Evolutionary conservation across 2,329 filamentous ascomycete species (phyloP), one percentile per base, ranked within the genome.

Genomic region (Chalaropsis ovoidea): DNA sequence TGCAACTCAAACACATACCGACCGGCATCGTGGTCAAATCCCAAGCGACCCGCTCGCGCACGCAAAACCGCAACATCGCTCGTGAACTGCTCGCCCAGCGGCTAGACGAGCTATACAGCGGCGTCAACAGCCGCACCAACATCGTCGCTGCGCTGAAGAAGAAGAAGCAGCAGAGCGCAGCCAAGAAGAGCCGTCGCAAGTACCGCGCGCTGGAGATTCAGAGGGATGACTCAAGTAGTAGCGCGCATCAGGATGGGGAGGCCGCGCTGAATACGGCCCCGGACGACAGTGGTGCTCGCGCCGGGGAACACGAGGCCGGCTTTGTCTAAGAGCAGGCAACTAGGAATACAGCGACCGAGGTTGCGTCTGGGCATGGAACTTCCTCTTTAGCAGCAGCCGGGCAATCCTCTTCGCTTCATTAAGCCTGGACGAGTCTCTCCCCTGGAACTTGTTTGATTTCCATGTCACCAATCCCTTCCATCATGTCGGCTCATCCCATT

Each of bases 1-100:
- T 96, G 1, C 94, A 99, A 74, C 80, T 99, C 43, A 94, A 87
- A 70, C 94, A 99, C 75, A 77, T 88, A 17, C 90, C 93, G 5
- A 95, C 92, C 0, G 93, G 93, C 68, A 85, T 96, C 64, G 92
- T 97, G 15, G 84, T 99, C 69, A 99, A 99, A 77, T 93, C 85
- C 65, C 94, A 99, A 76, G 90, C 87, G 22, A 97, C 94, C 8
- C 86, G 94, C 61, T 95, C 89, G 1, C 85, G 90, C 19, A 83
- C 83, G 66, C 89, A 95, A 76, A 99, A 99, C 74, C 84, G 92
- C 69, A 92, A 88, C 74, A 87, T 90, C 68, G 94, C 94, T 13
- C 82, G 92, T 49, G 80, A 85, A 69, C 78, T 95, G 52, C 80
- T 96, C 39, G 89, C 88, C 27, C 85, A 89, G 70, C 84, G 82